Conservation (phyloP, 1,139 yeast species). For the Saccharomyces hybrid region DNA sequence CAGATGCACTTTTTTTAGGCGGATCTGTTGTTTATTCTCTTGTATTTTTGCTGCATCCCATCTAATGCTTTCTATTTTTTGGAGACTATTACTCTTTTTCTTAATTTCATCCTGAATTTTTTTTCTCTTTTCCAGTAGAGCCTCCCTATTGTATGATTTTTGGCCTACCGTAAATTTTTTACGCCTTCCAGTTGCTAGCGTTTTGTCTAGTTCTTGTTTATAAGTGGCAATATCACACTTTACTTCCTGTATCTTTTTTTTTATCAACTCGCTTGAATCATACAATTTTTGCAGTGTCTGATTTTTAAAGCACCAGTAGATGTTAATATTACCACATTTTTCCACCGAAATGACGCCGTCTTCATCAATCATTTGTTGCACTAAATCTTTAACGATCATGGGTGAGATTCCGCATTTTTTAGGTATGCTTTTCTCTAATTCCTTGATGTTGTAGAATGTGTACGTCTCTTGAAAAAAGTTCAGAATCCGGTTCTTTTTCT, state of each 20-base stretch:
- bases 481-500: conserved; percentile 35
- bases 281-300: conserved; percentile 31
- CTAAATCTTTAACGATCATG: conserved; percentile 44
- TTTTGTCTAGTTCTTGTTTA: not conserved
- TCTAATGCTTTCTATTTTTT: conserved; percentile 8
- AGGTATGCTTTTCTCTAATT: conserved; percentile 41
- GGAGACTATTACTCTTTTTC: conserved; percentile 6
- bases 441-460: conserved; percentile 43
- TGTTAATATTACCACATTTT: conserved; percentile 47
- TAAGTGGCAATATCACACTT: conserved; percentile 8
- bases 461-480: conserved; percentile 38
- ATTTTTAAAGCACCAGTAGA: conserved; percentile 47
- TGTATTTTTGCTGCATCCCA: conserved; percentile 16
- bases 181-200: conserved; percentile 1
- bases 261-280: conserved; percentile 9
- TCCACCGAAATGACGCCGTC: conserved; percentile 42
- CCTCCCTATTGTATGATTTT: conserved; percentile 5
- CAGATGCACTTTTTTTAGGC: conserved; percentile 8
- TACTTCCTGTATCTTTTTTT: conserved; percentile 9
- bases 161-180: conserved; percentile 1
- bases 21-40: conserved; percentile 6
- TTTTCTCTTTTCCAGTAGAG: conserved; percentile 6
- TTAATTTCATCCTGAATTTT: conserved; percentile 6
- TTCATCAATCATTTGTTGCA: conserved; percentile 40
- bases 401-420: conserved; percentile 38